Evolutionary conservation across 192 early-diverging fungal genomes (phyloP).

Genomic region (Coemansia javaensis): DNA sequence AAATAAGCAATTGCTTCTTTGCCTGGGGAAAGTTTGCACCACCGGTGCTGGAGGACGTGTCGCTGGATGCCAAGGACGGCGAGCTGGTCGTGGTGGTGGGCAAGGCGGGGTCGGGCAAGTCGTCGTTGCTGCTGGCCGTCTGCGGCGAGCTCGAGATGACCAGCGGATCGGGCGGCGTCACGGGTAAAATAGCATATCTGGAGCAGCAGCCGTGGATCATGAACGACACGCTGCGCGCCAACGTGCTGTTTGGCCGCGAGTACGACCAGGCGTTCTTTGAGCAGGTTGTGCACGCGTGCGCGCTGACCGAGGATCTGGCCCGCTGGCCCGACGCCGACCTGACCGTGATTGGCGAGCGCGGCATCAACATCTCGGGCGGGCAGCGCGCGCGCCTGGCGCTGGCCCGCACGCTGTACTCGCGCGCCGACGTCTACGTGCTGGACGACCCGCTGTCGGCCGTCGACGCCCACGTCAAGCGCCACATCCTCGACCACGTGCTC

Average conservation of each 20-base stretch:
- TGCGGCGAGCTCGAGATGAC: conserved; percentile 71
- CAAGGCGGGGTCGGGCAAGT: conserved; percentile 79
- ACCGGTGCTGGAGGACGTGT: conserved; percentile 32
- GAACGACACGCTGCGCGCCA: conserved; percentile 8
- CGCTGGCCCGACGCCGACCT: conserved; percentile 46
- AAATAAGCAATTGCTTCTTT: conserved; percentile 13
- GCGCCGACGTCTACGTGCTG: conserved; percentile 46
- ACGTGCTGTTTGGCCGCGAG: conserved; percentile 12
- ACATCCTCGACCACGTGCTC: conserved; percentile 49
- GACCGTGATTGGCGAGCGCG: conserved; percentile 36
- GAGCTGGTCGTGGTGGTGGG: conserved; percentile 74
- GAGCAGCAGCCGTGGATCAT: conserved; percentile 76
- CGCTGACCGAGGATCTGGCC: conserved; percentile 52
- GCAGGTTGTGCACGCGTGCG: conserved; percentile 55
- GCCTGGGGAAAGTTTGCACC: conserved; percentile 3
- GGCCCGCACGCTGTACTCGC: conserved; percentile 18
- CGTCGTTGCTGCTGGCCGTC: conserved; percentile 69
- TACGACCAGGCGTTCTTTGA: conserved; percentile 31
- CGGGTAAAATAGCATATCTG: conserved; percentile 67
- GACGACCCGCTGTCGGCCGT: no score
- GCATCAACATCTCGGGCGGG: conserved; percentile 22
- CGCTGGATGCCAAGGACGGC: conserved; percentile 49
- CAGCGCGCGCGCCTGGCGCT: no score
- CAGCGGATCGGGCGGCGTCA: conserved; percentile 43
- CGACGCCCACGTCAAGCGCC: conserved; percentile 62